These are phyloP conservation scores for Juglanconis juglandina DNA, from an alignment of 2,329 filamentous ascomycete species.

Conservation along the genomic window DNA sequence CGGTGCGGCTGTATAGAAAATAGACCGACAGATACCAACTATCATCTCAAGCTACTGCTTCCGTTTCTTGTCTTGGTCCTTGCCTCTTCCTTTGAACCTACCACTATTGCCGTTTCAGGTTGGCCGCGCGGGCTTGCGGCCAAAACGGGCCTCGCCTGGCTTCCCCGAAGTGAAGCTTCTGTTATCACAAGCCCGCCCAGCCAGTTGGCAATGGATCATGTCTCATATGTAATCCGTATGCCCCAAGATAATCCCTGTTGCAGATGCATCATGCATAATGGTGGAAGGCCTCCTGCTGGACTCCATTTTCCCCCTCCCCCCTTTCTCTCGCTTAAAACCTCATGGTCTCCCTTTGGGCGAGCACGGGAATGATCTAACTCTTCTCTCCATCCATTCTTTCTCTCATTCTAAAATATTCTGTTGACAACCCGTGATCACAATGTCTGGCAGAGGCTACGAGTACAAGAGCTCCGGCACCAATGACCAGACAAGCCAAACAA, in stretches of 20 bases:
- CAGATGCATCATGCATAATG: not conserved
- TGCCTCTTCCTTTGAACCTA: not conserved
- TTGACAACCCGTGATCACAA: not conserved
- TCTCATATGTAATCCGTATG: not conserved
- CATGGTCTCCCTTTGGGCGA: not conserved
- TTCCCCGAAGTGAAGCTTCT: too few relatives aligned
- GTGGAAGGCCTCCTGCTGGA: not conserved
- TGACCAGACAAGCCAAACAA: conserved; percentile 45
- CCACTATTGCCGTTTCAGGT: not conserved
- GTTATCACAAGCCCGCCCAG: too few relatives aligned
- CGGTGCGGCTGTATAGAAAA: not conserved
- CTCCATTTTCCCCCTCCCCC: too few relatives aligned
- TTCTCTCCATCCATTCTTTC: not conserved
- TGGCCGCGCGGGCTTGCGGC: too few relatives aligned
- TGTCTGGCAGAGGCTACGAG: conserved; percentile 29
- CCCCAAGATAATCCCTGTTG: not conserved
- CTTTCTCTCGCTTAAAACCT: not conserved
- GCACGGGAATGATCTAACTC: not conserved
- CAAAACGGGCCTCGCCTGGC: too few relatives aligned
- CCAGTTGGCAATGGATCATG: too few relatives aligned
- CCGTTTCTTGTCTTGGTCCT: not conserved
- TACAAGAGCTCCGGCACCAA: conserved; percentile 58
- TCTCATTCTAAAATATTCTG: not conserved
- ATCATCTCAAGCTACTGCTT: not conserved
- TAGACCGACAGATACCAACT: not conserved